phyloP scores from a whole-genome alignment of 805 yeast genomes.

The Suhomyces tanzawaensis region DNA sequence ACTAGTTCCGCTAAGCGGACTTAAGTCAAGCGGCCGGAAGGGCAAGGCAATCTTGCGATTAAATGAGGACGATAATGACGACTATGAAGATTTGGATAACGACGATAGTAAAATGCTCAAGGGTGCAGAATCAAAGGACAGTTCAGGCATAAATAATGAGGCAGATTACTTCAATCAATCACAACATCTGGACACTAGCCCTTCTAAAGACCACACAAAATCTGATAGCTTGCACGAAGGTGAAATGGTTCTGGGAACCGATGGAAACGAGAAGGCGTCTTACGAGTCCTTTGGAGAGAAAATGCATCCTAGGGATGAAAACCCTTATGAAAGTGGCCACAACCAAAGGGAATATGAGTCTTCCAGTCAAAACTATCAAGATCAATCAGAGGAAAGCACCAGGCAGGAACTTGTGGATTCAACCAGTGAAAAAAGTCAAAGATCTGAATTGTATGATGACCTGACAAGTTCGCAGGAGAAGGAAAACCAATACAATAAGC shows the following conservation, averaged over 20 bases:
- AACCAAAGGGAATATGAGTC: background rate
- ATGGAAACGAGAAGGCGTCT: background rate
- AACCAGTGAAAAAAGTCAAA: background rate
- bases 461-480: background rate
- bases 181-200: background rate
- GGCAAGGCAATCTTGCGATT: slow-evolving; percentile 39
- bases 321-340: no score
- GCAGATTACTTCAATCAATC: slow-evolving; percentile 1
- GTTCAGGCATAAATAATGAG: background rate
- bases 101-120: slow-evolving; percentile 9
- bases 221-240: background rate
- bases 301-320: background rate
- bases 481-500: background rate
- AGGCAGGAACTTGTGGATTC: background rate
- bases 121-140: background rate
- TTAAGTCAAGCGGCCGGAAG: slow-evolving; percentile 35
- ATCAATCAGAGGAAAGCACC: background rate
- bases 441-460: background rate
- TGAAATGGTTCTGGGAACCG: background rate
- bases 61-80: slow-evolving; percentile 39
- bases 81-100: slow-evolving; percentile 32
- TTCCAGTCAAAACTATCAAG: background rate
- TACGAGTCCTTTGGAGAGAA: background rate
- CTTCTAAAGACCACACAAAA: background rate
- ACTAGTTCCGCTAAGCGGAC: slow-evolving; percentile 21